phyloP scores from a whole-genome alignment of 768 basidiomycete genomes.

The Amanita muscaria region DNA sequence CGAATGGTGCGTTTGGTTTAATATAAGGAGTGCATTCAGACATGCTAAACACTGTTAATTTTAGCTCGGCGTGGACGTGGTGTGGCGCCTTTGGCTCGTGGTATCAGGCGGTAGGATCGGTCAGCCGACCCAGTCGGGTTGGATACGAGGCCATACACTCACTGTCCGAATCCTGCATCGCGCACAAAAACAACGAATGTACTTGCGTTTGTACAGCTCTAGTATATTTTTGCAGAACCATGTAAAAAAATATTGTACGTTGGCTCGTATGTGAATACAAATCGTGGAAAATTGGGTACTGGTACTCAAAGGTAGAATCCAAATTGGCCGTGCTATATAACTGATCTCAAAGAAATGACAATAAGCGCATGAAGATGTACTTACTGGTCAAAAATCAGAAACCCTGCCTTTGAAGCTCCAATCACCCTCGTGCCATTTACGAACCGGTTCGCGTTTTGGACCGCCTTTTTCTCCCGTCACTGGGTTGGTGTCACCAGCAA shows the following conservation, averaged over 20 bases:
- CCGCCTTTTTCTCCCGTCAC: slow-evolving; percentile 79
- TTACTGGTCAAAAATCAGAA: slow-evolving; percentile 75
- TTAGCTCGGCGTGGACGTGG: slow-evolving; percentile 84
- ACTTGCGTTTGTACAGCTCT: not conserved
- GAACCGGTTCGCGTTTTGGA: slow-evolving; percentile 79
- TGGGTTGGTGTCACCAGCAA: slow-evolving; percentile 77
- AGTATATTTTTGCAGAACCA: no score
- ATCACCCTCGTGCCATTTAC: slow-evolving; percentile 56
- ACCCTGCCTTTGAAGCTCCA: slow-evolving; percentile 91
- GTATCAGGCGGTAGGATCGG: slow-evolving; percentile 60
- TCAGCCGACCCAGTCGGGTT: not conserved
- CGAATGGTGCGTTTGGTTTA: slow-evolving; percentile 52
- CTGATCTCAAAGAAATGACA: no score
- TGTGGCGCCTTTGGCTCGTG: slow-evolving; percentile 60
- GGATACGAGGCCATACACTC: no score
- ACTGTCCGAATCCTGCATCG: no score
- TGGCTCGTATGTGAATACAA: not conserved
- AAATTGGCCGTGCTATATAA: not conserved
- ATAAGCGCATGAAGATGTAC: no score
- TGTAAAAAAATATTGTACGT: not conserved
- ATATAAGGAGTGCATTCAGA: not conserved
- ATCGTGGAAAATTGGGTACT: no score
- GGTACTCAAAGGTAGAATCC: not conserved
- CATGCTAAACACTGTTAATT: slow-evolving; percentile 8
- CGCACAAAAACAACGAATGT: no score